Evolutionary conservation across 2,329 filamentous ascomycete genomes (phyloP), one percentile per base, ranked within the genome.

Genomic region (Paecilomyces sp.): DNA sequence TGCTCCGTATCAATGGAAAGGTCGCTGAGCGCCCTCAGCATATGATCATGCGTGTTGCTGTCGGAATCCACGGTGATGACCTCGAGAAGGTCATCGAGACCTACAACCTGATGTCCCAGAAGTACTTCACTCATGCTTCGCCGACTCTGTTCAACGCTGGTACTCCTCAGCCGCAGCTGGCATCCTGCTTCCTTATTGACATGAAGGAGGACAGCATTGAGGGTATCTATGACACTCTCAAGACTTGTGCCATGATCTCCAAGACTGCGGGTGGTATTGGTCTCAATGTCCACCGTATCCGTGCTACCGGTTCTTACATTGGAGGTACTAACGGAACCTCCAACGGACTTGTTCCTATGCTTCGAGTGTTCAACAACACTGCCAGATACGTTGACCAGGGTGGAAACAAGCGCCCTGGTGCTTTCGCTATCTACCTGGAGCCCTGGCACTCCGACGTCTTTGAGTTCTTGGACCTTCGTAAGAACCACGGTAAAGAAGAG

Each of bases 201-300:
- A 97, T 99, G 89, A 99, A 97, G 83, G 92, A 96, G 57, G 94
- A 99, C 80, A 97, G 92, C 78, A 99, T 99, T 72, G 94, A 99
- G 67, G 94, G 94, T 68, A 99, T 99, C 75, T 99, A 99, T 72
- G 94, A 99, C 74, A 99, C 94, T 18, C 85, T 99, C 68, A 99
- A 99, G 87, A 97, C 91, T 1, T 99, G 94, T 79, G 94, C 94
- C 67, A 93, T 99, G 91, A 99, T 99, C 78, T 99, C 94, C 73
- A 99, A 99, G 86, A 97, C 94, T 80, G 94, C 94, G 68, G 94
- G 94, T 76, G 94, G 94, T 75, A 97, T 99, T 75, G 94, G 94
- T 70, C 83, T 99, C 65, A 97, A 99, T 72, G 88, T 93, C 57
- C 94, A 99, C 81, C 89, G 92, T 71, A 99, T 99, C 70, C 92